A percentile compares a stretch with the other conserved stretches of the same genome.
Evolutionary conservation across 116 monocot species (phyloP).

Genomic region (Iris pallida): DNA sequence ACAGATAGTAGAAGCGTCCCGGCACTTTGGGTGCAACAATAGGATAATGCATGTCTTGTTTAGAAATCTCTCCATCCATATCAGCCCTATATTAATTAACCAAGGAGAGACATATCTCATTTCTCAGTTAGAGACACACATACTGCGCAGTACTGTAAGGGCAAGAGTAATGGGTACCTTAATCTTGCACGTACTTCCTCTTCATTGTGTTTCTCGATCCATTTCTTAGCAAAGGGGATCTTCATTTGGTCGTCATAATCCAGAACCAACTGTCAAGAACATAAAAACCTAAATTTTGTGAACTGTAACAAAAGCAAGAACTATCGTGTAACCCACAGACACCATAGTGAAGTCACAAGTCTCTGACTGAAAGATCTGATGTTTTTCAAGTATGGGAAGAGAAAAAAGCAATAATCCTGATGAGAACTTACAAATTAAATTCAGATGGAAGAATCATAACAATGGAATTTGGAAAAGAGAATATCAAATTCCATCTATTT

Average conservation of each 20-base stretch:
- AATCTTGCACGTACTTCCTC: constrained; percentile 4
- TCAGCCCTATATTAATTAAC: constrained; percentile 38
- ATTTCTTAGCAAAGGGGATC: constrained; percentile 33
- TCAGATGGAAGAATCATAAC: no score
- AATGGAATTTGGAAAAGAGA: no score
- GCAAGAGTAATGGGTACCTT: constrained; percentile 12
- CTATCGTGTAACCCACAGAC: no score
- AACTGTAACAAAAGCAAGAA: no score
- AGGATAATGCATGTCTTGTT: constrained; percentile 58
- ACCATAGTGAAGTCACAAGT: no score
- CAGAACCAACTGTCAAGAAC: constrained; percentile 45
- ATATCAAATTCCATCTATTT: no score
- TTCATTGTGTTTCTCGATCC: constrained; percentile 28
- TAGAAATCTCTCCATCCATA: constrained; percentile 40
- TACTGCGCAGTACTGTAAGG: neutral
- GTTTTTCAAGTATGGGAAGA: no score
- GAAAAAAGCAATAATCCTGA: no score
- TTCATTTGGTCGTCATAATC: constrained; percentile 44
- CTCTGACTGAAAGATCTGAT: no score
- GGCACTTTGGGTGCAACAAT: constrained; percentile 63
- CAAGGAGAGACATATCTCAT: no score
- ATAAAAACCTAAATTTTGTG: neutral
- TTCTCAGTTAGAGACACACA: neutral
- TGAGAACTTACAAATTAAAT: no score
- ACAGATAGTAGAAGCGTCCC: constrained; percentile 78